Base-by-base conservation (phyloP, 148 eudicot species). In the Rhododendron vialii region DNA sequence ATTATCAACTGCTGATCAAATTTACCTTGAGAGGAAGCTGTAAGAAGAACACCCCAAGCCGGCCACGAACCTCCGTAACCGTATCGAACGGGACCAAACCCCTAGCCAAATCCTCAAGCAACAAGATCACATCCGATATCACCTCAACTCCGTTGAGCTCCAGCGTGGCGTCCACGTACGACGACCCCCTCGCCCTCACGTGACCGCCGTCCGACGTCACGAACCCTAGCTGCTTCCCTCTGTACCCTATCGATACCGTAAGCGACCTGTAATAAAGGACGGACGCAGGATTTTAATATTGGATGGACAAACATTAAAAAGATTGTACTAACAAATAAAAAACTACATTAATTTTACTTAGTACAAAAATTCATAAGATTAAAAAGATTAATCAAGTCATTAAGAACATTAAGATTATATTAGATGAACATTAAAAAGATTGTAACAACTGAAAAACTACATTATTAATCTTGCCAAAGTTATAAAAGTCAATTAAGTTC, bases 211-310 rank as follows among this genome's bases (percentile, higher is more conserved):
- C 88, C n/a, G 96, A 92, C 4, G 81, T 87, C 84, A 89, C 94
- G 83, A 89, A 90, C 86, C 95, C 96, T n/a, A 95, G 88, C 88
- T 78, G 48, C 88, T 86, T 91, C 84, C 96, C 98, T 76, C 93
- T 92, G 80, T 94, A 95, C 57, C 91, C 89, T 10, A 95, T 88
- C 85, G 91, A 88, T 63, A 93, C 92, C 22, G 38, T 61, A 13
- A 95, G 36, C 20, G 86, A 85, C 1, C 82, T 30, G 86, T 88
- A 94, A 47, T 88, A 78, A 65, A n/a, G 8, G 3, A 65, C 30
- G 4, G 3, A 9, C 30, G 28, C 22, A 15, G 22, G 24, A 55
- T 18, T 55, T 55, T 18, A 55, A 55, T 9, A 50, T 50, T 50
- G 8, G 53, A 50, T 10, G 53, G 3, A 50, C 59, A 3, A 14